Conservation (phyloP, 805 yeast species). For the Torulaspora gathmanii region DNA sequence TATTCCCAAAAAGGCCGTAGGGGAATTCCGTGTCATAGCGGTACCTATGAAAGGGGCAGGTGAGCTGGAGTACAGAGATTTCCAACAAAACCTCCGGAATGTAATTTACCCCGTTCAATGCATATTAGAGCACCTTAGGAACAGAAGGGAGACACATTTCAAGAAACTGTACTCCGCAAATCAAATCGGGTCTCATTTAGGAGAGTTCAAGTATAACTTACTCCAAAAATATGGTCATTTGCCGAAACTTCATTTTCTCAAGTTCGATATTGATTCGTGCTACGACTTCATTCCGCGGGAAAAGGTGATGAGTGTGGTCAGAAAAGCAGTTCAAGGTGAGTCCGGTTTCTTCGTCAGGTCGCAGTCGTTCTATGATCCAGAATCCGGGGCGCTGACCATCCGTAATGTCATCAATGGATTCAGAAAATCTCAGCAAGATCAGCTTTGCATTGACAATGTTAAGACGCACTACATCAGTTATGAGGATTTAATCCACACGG, state of each 20-base stretch:
- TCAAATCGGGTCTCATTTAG: slow-evolving; percentile 43
- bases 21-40: slow-evolving; percentile 56
- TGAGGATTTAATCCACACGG: slow-evolving; percentile 42
- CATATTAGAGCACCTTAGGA: slow-evolving; percentile 36
- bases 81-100: slow-evolving; percentile 35
- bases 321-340: slow-evolving; percentile 16
- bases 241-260: slow-evolving; percentile 48
- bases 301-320: slow-evolving; percentile 38
- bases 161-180: slow-evolving; percentile 40
- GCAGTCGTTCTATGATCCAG: slow-evolving; percentile 21
- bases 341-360: slow-evolving; percentile 31
- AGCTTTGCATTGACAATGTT: slow-evolving; percentile 32
- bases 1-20: slow-evolving; percentile 50
- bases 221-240: slow-evolving; percentile 8
- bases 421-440: slow-evolving; percentile 9
- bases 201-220: slow-evolving; percentile 36
- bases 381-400: slow-evolving; percentile 11
- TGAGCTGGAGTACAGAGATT: slow-evolving; percentile 35
- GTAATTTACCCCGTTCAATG: slow-evolving; percentile 44
- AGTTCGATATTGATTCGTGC: slow-evolving; percentile 73
- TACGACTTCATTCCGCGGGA: slow-evolving; percentile 64
- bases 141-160: slow-evolving; percentile 22
- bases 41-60: slow-evolving; percentile 44
- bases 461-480: slow-evolving; percentile 39
- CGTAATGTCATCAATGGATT: slow-evolving; percentile 23